A percentile compares a stretch with the other conserved stretches of the same genome.
phyloP scores from a whole-genome alignment of 352 stramenopile species.

The Paralagenidium karlingii region DNA sequence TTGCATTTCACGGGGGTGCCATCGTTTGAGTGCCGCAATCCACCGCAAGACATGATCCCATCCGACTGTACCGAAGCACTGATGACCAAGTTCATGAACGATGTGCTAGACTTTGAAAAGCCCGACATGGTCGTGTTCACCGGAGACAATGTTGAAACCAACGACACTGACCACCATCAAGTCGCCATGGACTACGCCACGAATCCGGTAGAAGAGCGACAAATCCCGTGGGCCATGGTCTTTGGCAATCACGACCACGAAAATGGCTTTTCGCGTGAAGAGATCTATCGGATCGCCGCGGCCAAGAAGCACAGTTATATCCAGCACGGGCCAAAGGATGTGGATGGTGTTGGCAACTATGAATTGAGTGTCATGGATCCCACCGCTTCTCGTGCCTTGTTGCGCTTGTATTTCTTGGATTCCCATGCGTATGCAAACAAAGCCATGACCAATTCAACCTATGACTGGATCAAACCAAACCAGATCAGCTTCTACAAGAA shows the following conservation, averaged over 20 bases:
- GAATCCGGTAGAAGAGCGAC: slow-evolving; percentile 15
- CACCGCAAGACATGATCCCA: slow-evolving; percentile 10
- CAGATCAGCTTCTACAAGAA: slow-evolving; percentile 30
- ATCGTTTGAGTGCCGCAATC: slow-evolving; percentile 10
- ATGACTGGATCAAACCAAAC: slow-evolving; percentile 39
- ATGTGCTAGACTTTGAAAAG: slow-evolving; percentile 24
- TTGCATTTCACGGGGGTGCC: slow-evolving; percentile 35
- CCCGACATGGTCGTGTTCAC: slow-evolving; percentile 46
- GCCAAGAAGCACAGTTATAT: slow-evolving; percentile 27
- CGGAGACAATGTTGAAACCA: slow-evolving; percentile 37
- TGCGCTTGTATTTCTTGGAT: slow-evolving; percentile 61
- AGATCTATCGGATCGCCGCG: slow-evolving; percentile 20
- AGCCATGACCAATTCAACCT: slow-evolving; percentile 12
- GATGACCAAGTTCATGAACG: slow-evolving; percentile 28
- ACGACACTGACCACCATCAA: slow-evolving; percentile 10
- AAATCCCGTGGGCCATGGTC: slow-evolving; percentile 37
- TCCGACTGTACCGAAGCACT: slow-evolving; percentile 25
- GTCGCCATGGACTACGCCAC: slow-evolving; percentile 22
- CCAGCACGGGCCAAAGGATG: slow-evolving; percentile 12
- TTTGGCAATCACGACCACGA: slow-evolving; percentile 57
- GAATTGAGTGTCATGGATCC: slow-evolving; percentile 20
- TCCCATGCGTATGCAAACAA: slow-evolving; percentile 15
- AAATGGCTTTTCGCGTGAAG: slow-evolving; percentile 15
- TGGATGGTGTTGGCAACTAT: slow-evolving; percentile 44
- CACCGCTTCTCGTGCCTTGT: slow-evolving; percentile 16